Conservation (phyloP, 306 rosid species). For the Bauhinia variegata region DNA sequence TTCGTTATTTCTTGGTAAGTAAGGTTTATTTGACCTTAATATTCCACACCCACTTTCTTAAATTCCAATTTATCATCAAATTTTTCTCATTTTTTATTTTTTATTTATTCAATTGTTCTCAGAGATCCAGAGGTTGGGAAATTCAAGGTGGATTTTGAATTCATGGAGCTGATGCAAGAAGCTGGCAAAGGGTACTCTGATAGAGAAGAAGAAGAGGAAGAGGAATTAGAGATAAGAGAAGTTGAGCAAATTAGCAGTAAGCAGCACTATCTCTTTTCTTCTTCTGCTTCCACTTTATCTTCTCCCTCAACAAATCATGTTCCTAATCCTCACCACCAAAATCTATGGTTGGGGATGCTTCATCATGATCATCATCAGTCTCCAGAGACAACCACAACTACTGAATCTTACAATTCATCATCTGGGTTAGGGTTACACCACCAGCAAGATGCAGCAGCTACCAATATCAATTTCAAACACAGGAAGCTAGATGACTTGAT, state of each 20-base stretch:
- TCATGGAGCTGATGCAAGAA: constrained; percentile 63
- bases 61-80: not conserved
- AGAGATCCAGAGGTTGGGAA: constrained; percentile 45
- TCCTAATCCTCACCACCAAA: constrained; percentile 17
- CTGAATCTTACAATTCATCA: constrained; percentile 48
- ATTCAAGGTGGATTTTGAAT: constrained; percentile 38
- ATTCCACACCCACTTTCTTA: constrained; percentile 4
- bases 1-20: constrained; percentile 39
- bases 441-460: constrained; percentile 39
- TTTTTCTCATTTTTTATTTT: not conserved
- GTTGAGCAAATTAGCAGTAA: constrained; percentile 44
- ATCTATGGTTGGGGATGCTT: constrained; percentile 33
- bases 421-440: constrained; percentile 53
- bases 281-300: constrained; percentile 39
- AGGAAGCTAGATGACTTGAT: constrained; percentile 43
- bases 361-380: constrained; percentile 19
- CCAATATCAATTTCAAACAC: constrained; percentile 35
- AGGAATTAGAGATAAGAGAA: no score
- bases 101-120: constrained; percentile 13
- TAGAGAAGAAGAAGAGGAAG: constrained; percentile 54
- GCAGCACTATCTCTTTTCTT: constrained; percentile 26
- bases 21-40: constrained; percentile 8
- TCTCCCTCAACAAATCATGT: constrained; percentile 35
- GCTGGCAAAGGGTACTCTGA: constrained; percentile 49
- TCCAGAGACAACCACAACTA: constrained; percentile 25